phyloP scores from a whole-genome alignment of 495 filamentous ascomycete species.

The Neurospora tetraspora region DNA sequence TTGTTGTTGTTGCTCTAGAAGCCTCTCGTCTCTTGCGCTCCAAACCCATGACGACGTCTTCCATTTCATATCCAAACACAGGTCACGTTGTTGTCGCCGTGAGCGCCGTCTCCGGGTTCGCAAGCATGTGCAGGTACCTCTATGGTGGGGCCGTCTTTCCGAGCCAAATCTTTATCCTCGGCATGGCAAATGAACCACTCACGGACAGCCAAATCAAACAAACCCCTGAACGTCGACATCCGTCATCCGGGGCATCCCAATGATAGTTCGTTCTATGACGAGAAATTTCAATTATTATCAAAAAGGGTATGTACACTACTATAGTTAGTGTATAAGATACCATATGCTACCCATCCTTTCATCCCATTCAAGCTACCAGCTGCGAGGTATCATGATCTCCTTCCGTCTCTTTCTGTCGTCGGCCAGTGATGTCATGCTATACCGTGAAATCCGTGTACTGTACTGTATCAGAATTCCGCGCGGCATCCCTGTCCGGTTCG shows the following conservation, averaged over 20 bases:
- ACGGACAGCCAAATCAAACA: background rate
- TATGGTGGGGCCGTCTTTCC: background rate
- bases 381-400: background rate
- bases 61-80: background rate
- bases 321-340: background rate
- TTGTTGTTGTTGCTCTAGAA: background rate
- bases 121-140: conserved; percentile 5
- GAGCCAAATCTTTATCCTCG: conserved; percentile 6
- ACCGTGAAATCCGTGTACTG: background rate
- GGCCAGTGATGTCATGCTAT: background rate
- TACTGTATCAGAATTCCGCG: background rate
- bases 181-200: background rate
- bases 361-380: background rate
- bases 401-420: background rate
- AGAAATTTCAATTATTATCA: background rate
- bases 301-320: background rate
- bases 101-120: background rate
- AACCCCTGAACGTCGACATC: background rate
- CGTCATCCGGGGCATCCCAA: background rate
- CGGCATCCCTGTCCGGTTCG: background rate
- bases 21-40: background rate
- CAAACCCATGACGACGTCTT: background rate
- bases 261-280: background rate
- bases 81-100: background rate
- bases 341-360: background rate